phyloP scores from a whole-genome alignment of 1,139 yeast species.

The Candida sojae region DNA sequence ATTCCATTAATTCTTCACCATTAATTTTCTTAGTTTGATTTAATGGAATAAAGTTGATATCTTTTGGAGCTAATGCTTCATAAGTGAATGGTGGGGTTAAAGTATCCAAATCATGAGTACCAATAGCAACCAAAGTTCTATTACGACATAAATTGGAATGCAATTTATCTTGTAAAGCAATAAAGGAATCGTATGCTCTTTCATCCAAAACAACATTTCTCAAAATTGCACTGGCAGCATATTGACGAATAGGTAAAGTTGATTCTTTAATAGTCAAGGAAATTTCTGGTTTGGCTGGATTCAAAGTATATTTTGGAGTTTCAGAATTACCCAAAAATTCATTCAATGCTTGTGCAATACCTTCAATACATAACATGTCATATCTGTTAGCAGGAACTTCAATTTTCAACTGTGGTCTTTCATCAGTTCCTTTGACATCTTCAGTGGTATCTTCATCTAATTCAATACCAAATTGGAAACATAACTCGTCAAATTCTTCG shows the following conservation, averaged over 20 bases:
- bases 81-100: constrained; percentile 85
- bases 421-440: constrained; percentile 65
- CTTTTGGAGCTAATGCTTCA: constrained; percentile 80
- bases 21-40: constrained; percentile 78
- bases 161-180: constrained; percentile 92
- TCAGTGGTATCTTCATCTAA: constrained; percentile 94
- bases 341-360: constrained; percentile 92
- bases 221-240: constrained; percentile 90
- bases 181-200: constrained; percentile 89
- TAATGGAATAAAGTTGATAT: constrained; percentile 78
- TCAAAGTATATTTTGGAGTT: constrained; percentile 68
- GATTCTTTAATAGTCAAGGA: constrained; percentile 75
- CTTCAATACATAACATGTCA: constrained; percentile 97
- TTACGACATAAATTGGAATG: constrained; percentile 96
- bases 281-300: constrained; percentile 60
- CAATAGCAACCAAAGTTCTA: constrained; percentile 96
- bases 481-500: constrained; percentile 92
- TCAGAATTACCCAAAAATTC: constrained; percentile 74
- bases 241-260: constrained; percentile 78
- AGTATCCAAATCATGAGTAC: constrained; percentile 92
- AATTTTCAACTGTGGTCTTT: constrained; percentile 94
- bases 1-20: constrained; percentile 82
- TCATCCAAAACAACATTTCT: constrained; percentile 80
- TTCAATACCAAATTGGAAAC: constrained; percentile 97
- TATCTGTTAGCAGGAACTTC: constrained; percentile 98